These are phyloP conservation scores for Candida glucosophila DNA, from an alignment of 1,139 yeast genomes.

Conservation along the genomic window DNA sequence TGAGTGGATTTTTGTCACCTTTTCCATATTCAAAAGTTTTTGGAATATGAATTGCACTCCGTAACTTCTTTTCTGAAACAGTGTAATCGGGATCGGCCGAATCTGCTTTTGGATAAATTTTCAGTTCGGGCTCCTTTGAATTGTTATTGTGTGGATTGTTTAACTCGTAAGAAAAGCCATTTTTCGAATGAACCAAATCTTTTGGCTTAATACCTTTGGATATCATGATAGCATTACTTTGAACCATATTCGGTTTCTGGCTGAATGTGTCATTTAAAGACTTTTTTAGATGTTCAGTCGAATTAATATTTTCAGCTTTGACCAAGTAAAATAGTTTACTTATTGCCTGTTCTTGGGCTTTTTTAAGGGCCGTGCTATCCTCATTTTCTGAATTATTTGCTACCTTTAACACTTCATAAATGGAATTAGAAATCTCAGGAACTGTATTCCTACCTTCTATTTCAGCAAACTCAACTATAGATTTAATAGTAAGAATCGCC, in stretches of 20 bases:
- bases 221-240: conserved; percentile 1
- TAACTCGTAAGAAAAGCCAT: conserved; percentile 1
- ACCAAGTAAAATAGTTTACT: no score
- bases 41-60: conserved; percentile 2
- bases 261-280: conserved; percentile 1
- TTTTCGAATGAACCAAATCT: not conserved
- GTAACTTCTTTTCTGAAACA: conserved; percentile 1
- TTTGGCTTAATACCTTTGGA: conserved; percentile 1
- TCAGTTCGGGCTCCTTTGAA: conserved; percentile 1
- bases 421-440: no score
- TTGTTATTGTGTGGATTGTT: conserved; percentile 2
- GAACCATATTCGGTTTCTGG: no score
- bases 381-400: no score
- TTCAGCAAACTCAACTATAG: no score
- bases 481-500: no score
- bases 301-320: no score
- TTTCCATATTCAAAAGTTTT: conserved; percentile 2
- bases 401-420: no score
- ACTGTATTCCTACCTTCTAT: no score
- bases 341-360: no score
- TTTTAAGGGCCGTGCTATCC: no score
- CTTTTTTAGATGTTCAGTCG: no score
- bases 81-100: conserved; percentile 2
- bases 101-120: conserved; percentile 2
- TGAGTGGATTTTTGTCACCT: conserved; percentile 1